Evolutionary conservation across 257 asterid genomes (phyloP).

Genomic region (Capsicum rhomboideum): DNA sequence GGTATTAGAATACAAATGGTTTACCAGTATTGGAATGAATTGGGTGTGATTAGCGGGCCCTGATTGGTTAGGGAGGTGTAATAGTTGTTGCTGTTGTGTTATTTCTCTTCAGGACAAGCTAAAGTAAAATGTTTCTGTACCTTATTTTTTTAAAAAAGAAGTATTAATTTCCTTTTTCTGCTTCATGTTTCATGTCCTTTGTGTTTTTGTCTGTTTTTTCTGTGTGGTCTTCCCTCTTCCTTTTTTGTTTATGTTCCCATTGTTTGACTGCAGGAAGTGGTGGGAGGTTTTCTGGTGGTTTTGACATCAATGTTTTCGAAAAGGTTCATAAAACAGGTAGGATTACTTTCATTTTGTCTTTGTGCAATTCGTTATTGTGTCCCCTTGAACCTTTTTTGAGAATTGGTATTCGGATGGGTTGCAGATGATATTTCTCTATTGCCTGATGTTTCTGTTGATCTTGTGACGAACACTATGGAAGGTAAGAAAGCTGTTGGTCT

Average conservation of each 20-base stretch:
- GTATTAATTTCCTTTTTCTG: no score
- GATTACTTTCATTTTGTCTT: neutral
- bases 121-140: neutral
- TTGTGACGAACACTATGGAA: constrained; percentile 55
- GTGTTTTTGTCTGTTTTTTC: constrained; percentile 2
- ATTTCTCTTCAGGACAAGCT: neutral
- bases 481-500: constrained; percentile 28
- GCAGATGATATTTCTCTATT: constrained; percentile 72
- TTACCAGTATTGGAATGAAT: neutral
- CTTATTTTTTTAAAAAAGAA: no score
- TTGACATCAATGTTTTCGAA: constrained; percentile 84
- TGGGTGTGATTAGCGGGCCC: neutral
- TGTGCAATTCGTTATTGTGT: neutral
- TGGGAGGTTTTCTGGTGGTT: constrained; percentile 90
- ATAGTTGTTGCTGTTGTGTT: neutral
- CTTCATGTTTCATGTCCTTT: neutral
- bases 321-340: constrained; percentile 60
- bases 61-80: neutral
- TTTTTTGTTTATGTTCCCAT: neutral
- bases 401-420: constrained; percentile 11
- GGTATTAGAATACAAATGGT: neutral
- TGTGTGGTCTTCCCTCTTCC: constrained; percentile 16
- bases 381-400: neutral
- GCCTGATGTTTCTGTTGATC: constrained; percentile 59
- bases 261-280: constrained; percentile 40